These are phyloP conservation scores for Zygosaccharomyces kombuchaensis DNA, from an alignment of 805 yeast genomes.

Conservation along the genomic window DNA sequence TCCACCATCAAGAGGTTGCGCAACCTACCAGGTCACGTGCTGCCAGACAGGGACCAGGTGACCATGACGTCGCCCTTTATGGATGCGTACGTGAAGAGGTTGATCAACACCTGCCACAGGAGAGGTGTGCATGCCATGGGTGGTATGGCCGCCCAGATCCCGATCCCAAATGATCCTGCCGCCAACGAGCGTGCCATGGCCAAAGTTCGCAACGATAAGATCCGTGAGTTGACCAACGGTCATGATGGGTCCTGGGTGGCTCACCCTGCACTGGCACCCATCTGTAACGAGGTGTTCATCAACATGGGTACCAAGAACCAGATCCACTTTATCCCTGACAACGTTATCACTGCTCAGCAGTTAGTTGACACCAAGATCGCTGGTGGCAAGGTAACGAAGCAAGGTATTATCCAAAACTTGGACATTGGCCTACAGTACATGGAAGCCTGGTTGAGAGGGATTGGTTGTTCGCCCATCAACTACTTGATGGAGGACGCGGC, in stretches of 20 bases:
- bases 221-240: conserved; percentile 71
- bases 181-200: conserved; percentile 65
- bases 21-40: conserved; percentile 58
- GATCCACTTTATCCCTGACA: conserved; percentile 47
- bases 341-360: conserved; percentile 49
- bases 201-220: conserved; percentile 69
- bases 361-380: conserved; percentile 61
- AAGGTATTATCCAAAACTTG: conserved; percentile 67
- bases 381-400: conserved; percentile 59
- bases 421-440: conserved; percentile 74
- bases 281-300: conserved; percentile 68
- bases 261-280: conserved; percentile 74
- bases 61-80: conserved; percentile 80
- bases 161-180: conserved; percentile 65
- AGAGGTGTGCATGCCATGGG: conserved; percentile 86
- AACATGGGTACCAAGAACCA: conserved; percentile 84
- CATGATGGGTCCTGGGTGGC: conserved; percentile 92
- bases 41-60: conserved; percentile 77
- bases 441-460: conserved; percentile 82
- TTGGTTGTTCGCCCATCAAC: conserved; percentile 84
- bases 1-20: conserved; percentile 72
- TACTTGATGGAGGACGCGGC: conserved; percentile 88
- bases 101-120: conserved; percentile 69
- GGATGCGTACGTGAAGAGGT: conserved; percentile 69
- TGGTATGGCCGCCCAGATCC: conserved; percentile 87